Percentiles rank a stretch among this genome's conserved stretches.
Conservation (phyloP, 1,284 basidiomycete genomes). For the Xanthoconium separans region DNA sequence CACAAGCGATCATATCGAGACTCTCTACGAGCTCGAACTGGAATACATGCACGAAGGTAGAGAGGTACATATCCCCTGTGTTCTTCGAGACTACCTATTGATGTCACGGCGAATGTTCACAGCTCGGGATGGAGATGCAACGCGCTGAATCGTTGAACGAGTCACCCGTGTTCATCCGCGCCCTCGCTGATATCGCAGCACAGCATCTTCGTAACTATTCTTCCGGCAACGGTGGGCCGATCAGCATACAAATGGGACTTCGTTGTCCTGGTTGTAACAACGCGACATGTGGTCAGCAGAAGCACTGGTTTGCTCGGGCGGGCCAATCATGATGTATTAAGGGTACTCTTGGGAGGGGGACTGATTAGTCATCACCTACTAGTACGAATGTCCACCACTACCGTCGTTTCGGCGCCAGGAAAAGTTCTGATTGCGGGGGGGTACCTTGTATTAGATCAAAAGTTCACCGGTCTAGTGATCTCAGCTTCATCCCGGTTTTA, state of each 20-base stretch:
- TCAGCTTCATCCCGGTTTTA: slow-evolving; percentile 95
- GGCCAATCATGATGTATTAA: slow-evolving; percentile 35
- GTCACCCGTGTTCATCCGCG: slow-evolving; percentile 97
- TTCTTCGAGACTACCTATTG: neutral
- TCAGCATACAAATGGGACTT: slow-evolving; percentile 80
- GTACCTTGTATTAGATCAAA: slow-evolving; percentile 88
- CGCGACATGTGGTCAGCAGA: slow-evolving; percentile 82
- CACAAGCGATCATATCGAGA: slow-evolving; percentile 99
- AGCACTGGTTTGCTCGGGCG: slow-evolving; percentile 80
- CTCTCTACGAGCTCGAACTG: slow-evolving; percentile 93
- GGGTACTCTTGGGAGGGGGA: too few species aligned
- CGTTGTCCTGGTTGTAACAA: slow-evolving; percentile 95
- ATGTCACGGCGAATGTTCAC: slow-evolving; percentile 5
- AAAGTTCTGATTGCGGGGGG: slow-evolving; percentile 95
- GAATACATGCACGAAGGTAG: slow-evolving; percentile 92
- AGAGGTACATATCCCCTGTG: slow-evolving; percentile 56
- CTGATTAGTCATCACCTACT: slow-evolving; percentile 25
- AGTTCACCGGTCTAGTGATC: slow-evolving; percentile 82
- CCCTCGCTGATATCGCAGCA: slow-evolving; percentile 90
- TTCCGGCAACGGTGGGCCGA: slow-evolving; percentile 54
- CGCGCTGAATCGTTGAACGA: slow-evolving; percentile 97
- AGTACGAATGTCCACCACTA: slow-evolving; percentile 44
- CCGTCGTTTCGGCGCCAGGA: slow-evolving; percentile 87
- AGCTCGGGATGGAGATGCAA: slow-evolving; percentile 90
- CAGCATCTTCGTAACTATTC: slow-evolving; percentile 73